phyloP scores from a whole-genome alignment of 2,329 filamentous ascomycete species.

The Colletotrichum cordylinicola region DNA sequence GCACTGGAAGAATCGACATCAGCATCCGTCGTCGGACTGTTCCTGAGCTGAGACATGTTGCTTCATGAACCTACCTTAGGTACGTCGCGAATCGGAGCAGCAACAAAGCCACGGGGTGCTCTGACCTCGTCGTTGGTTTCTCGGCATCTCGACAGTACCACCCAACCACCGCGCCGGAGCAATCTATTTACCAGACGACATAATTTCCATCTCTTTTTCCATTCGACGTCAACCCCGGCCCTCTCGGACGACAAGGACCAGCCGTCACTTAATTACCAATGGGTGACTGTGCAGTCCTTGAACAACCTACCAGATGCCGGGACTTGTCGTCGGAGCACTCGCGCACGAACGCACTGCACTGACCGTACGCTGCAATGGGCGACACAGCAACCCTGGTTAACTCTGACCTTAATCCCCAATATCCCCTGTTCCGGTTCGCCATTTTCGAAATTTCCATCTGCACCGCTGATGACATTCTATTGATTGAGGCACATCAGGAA shows the following conservation, averaged over 20 bases:
- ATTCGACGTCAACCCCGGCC: neutral
- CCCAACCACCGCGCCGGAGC: neutral
- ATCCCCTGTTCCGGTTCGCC: neutral
- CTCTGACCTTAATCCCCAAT: slow-evolving; percentile 4
- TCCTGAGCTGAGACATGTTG: neutral
- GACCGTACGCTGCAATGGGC: neutral
- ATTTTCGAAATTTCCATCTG: neutral
- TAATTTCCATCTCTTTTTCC: neutral
- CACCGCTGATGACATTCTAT: neutral
- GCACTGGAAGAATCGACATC: neutral
- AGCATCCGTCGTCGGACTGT: neutral
- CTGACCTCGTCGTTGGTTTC: neutral
- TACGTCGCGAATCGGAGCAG: neutral
- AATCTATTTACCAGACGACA: neutral
- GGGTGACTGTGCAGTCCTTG: neutral
- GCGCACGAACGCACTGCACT: neutral
- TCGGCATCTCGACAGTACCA: neutral
- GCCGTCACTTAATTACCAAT: neutral
- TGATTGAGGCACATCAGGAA: neutral
- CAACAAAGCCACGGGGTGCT: neutral
- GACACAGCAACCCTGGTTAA: neutral
- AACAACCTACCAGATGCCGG: neutral
- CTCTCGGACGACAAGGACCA: neutral
- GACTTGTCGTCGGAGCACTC: neutral
- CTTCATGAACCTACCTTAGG: neutral